These are phyloP conservation scores for Phytopythium oedochilum DNA, from an alignment of 352 stramenopile species.

Conservation along the genomic window DNA sequence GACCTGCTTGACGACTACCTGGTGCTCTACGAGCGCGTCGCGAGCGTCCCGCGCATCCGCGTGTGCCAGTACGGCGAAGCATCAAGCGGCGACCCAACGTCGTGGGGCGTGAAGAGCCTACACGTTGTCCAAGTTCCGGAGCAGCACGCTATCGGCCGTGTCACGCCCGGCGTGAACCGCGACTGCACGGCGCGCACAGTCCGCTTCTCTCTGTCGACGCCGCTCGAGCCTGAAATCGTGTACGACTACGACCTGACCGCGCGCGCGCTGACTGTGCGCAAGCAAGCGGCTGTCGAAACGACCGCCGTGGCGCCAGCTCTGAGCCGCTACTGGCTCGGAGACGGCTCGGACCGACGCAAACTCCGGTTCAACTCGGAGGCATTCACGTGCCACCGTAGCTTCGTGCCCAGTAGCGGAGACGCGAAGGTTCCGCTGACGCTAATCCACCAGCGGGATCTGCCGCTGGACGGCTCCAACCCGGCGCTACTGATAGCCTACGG, in stretches of 20 bases:
- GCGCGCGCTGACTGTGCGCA: constrained; percentile 38
- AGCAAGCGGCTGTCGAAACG: constrained; percentile 37
- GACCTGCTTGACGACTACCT: constrained; percentile 80
- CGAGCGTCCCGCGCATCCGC: constrained; percentile 69
- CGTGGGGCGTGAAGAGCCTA: background rate
- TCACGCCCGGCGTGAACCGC: constrained; percentile 81
- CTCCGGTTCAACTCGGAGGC: constrained; percentile 11
- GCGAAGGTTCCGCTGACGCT: constrained; percentile 70
- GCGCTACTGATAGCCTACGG: constrained; percentile 88
- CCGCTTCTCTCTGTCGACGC: constrained; percentile 70
- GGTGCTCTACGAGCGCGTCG: constrained; percentile 77
- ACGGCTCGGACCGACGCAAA: background rate
- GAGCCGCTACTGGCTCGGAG: background rate
- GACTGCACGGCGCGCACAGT: constrained; percentile 52
- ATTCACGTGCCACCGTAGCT: constrained; percentile 36
- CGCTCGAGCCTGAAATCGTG: constrained; percentile 69
- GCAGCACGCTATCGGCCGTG: constrained; percentile 46
- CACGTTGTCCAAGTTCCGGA: constrained; percentile 57
- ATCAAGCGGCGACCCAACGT: background rate
- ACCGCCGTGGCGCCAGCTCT: background rate
- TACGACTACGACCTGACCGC: constrained; percentile 74
- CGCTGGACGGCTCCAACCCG: constrained; percentile 53
- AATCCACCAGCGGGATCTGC: constrained; percentile 59
- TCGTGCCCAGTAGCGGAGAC: constrained; percentile 34
- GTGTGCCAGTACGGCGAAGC: constrained; percentile 25